Conservation (phyloP, 2,329 filamentous ascomycete genomes). For the Beauveria rudraprayagi region DNA sequence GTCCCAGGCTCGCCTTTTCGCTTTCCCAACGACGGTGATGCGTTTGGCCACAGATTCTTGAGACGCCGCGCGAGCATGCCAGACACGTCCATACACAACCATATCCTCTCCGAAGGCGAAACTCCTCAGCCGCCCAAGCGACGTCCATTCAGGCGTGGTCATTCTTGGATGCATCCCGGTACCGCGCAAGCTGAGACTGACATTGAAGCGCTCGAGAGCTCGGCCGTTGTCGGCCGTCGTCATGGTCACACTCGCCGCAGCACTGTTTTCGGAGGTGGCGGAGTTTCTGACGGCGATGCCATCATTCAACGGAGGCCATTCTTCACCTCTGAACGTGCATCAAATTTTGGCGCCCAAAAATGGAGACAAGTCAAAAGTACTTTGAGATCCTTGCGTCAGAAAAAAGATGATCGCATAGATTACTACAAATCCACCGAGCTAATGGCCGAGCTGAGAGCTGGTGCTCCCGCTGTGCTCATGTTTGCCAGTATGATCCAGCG, state of each 20-base stretch:
- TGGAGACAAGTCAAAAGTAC: constrained; percentile 93
- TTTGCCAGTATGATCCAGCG: constrained; percentile 96
- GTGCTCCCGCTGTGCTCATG: constrained; percentile 86
- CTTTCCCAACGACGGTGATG: constrained; percentile 33
- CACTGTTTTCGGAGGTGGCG: constrained; percentile 58
- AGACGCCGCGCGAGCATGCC: constrained; percentile 59
- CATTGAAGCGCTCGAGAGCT: constrained; percentile 42
- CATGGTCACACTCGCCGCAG: constrained; percentile 57
- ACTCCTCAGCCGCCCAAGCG: constrained; percentile 53
- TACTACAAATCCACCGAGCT: constrained; percentile 93
- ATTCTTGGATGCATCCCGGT: constrained; percentile 47
- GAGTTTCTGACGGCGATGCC: constrained; percentile 55
- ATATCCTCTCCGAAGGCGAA: constrained; percentile 68
- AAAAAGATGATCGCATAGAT: constrained; percentile 82
- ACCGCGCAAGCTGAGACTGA: constrained; percentile 42
- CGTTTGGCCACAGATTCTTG: constrained; percentile 41
- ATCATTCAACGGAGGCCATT: constrained; percentile 48
- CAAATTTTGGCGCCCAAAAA: constrained; percentile 69
- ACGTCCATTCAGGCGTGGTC: constrained; percentile 45
- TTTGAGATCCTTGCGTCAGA: constrained; percentile 68
- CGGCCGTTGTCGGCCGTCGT: constrained; percentile 40
- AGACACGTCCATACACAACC: constrained; percentile 48
- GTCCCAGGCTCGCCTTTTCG: constrained; percentile 57
- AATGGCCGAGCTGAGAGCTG: constrained; percentile 89
- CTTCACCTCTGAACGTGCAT: constrained; percentile 58